phyloP scores from a whole-genome alignment of 257 asterid genomes.

The Capsicum pubescens region DNA sequence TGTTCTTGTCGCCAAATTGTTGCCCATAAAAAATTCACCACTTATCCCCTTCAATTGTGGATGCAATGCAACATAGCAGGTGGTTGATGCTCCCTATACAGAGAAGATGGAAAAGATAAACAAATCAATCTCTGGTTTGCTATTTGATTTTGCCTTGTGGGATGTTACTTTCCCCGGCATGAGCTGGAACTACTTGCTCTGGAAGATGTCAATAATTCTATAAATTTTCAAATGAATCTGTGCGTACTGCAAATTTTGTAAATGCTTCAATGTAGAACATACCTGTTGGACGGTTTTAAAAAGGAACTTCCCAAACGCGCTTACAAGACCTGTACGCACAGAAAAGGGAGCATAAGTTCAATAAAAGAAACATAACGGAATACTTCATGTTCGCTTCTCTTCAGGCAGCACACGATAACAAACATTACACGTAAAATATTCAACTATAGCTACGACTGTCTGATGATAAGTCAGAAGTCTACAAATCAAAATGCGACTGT shows the following conservation, averaged over 20 bases:
- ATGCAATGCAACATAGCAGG: constrained; percentile 74
- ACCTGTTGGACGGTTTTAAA: constrained; percentile 61
- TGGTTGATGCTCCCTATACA: constrained; percentile 75
- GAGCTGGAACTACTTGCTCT: neutral
- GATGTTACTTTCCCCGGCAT: no score
- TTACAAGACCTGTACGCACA: constrained; percentile 46
- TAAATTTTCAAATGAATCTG: neutral
- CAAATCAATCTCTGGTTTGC: neutral
- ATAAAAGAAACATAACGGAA: constrained; percentile 1
- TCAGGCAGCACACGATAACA: neutral
- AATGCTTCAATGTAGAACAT: neutral
- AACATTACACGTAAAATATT: neutral
- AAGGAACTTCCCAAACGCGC: constrained; percentile 46
- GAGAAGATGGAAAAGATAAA: neutral
- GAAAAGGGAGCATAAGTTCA: neutral
- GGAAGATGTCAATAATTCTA: neutral
- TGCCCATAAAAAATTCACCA: constrained; percentile 66
- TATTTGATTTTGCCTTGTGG: no score
- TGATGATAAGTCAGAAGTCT: neutral
- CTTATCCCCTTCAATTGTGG: constrained; percentile 67
- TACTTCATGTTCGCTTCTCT: neutral
- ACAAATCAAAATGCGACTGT: neutral
- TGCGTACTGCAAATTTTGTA: neutral
- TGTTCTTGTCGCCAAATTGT: constrained; percentile 55
- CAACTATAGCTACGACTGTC: neutral